phyloP scores from a whole-genome alignment of 257 asterid species.

The Anisodus tanguticus region DNA sequence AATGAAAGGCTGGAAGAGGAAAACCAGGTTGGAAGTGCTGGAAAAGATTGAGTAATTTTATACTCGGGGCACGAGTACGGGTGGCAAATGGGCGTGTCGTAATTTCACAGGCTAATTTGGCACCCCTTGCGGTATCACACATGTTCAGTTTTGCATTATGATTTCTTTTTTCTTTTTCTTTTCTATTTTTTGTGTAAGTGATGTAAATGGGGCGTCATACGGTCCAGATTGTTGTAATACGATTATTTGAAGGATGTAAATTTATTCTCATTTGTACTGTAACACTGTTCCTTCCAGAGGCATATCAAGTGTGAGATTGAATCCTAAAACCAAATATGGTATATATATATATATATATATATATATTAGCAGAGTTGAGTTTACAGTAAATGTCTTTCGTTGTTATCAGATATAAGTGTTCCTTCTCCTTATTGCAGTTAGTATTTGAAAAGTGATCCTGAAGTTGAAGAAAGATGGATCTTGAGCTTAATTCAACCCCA shows the following conservation, averaged over 20 bases:
- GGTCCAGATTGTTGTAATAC: slow-evolving; percentile 20
- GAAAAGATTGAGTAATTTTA: slow-evolving; percentile 70
- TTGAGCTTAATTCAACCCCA: background rate
- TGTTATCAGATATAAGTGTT: background rate
- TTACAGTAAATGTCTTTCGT: background rate
- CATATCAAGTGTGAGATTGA: slow-evolving; percentile 27
- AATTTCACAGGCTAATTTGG: background rate
- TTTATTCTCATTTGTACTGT: slow-evolving; percentile 36
- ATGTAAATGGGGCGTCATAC: slow-evolving; percentile 38
- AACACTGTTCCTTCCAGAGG: background rate
- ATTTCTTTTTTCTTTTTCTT: background rate
- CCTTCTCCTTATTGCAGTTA: background rate
- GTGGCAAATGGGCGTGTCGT: background rate
- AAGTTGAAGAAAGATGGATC: background rate
- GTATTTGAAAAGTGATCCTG: background rate
- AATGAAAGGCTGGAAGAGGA: slow-evolving; percentile 95
- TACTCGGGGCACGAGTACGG: background rate
- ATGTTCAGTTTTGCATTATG: slow-evolving; percentile 23
- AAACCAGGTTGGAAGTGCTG: slow-evolving; percentile 83
- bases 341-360: background rate
- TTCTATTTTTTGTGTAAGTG: slow-evolving; percentile 33
- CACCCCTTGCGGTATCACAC: background rate
- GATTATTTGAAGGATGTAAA: slow-evolving; percentile 37
- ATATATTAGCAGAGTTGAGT: background rate
- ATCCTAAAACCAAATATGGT: slow-evolving; percentile 20